Evolutionary conservation across 2,329 filamentous ascomycete species (phyloP).

Genomic region (Colletotrichum caudatum): DNA sequence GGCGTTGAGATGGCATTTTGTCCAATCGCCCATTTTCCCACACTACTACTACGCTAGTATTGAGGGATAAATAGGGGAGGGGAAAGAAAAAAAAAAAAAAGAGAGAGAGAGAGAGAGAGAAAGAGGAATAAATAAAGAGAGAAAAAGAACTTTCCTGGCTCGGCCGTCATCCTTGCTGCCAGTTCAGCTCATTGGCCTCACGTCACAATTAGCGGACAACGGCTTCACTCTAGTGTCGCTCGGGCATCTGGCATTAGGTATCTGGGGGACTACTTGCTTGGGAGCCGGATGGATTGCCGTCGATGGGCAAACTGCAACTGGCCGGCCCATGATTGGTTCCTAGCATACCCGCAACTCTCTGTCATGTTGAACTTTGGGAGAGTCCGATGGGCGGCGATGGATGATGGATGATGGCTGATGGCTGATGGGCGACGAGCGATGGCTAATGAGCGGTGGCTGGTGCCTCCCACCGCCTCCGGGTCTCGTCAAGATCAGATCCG

Average conservation of each 20-base stretch:
- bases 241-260: conserved; percentile 14
- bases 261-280: conserved; percentile 22
- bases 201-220: conserved; percentile 21
- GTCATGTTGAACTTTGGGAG: neutral
- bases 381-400: neutral
- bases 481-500: neutral
- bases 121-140: too few species aligned
- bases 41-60: neutral
- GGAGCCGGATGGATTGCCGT: neutral
- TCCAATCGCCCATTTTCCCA: neutral
- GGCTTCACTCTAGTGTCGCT: conserved; percentile 29
- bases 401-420: neutral
- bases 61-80: neutral
- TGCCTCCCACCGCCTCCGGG: conserved; percentile 27
- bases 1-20: neutral
- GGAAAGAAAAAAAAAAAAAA: neutral
- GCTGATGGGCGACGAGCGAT: too few species aligned
- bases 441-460: neutral
- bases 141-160: neutral
- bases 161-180: conserved; percentile 27
- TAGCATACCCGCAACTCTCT: conserved; percentile 2
- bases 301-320: neutral
- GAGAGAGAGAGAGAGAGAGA: too few species aligned
- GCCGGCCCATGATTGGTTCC: conserved; percentile 4
- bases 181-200: conserved; percentile 18